Conservation (phyloP, 768 basidiomycete genomes). For the Termitomyces sp. region DNA sequence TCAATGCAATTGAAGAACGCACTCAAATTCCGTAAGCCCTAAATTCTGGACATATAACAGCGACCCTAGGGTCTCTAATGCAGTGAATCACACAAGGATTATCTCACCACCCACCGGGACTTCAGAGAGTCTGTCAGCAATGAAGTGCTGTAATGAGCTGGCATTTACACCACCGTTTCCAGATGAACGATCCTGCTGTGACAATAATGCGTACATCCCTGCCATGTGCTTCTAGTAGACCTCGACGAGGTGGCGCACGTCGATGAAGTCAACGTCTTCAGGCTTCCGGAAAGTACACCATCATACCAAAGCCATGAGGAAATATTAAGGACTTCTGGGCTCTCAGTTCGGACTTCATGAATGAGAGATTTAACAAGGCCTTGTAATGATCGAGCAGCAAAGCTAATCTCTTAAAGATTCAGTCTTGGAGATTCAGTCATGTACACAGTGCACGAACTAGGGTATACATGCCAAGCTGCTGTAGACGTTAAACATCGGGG, state of each 20-base stretch:
- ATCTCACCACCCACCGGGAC: too few relatives aligned
- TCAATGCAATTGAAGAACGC: too few relatives aligned
- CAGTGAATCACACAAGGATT: too few relatives aligned
- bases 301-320: background rate
- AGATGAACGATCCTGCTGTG: background rate
- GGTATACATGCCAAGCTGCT: conserved; percentile 7
- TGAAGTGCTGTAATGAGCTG: background rate
- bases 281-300: background rate
- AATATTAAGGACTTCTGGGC: too few relatives aligned
- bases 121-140: too few relatives aligned
- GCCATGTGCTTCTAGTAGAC: background rate
- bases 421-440: background rate
- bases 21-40: too few relatives aligned
- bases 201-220: background rate
- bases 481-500: conserved; percentile 1
- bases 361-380: background rate
- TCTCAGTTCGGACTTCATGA: background rate
- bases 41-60: too few relatives aligned
- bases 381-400: background rate
- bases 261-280: background rate
- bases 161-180: background rate
- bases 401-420: background rate
- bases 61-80: too few relatives aligned
- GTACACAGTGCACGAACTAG: background rate
- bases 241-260: too few relatives aligned